Conservation (phyloP, 1,284 basidiomycete species). For the Trichosporon faecale region DNA sequence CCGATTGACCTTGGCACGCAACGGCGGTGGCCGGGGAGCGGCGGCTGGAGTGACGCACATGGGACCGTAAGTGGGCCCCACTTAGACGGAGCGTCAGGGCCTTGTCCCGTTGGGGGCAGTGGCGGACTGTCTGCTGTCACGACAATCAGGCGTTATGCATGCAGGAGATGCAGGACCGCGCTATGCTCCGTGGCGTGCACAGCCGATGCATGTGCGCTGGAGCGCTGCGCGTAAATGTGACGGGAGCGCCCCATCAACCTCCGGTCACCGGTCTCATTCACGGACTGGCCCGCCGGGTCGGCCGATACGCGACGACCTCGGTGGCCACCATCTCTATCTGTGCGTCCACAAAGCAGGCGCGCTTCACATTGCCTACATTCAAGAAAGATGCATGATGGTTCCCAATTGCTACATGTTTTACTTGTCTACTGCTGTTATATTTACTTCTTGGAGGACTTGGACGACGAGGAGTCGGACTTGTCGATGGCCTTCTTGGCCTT, state of each 20-base stretch:
- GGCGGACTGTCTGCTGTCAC: background rate
- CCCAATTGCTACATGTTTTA: constrained; percentile 9
- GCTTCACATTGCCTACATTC: background rate
- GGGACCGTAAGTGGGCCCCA: background rate
- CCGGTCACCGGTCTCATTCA: background rate
- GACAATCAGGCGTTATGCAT: background rate
- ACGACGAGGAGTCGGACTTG: background rate
- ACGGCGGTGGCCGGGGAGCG: background rate
- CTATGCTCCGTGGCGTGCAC: background rate
- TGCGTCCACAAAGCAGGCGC: background rate
- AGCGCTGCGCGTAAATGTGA: background rate
- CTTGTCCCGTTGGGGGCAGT: background rate
- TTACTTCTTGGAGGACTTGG: background rate
- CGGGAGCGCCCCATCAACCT: background rate
- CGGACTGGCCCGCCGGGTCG: background rate
- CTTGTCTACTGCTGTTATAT: background rate
- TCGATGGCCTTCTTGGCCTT: constrained; percentile 24
- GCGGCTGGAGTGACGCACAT: background rate
- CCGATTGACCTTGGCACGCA: background rate
- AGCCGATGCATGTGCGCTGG: background rate
- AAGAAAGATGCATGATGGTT: constrained; percentile 9
- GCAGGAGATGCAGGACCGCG: background rate
- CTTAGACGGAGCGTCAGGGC: background rate
- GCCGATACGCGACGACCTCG: background rate
- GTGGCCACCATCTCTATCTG: background rate